Conservation (phyloP, 208 protist genomes). For the Crithidia thermophila region DNA sequence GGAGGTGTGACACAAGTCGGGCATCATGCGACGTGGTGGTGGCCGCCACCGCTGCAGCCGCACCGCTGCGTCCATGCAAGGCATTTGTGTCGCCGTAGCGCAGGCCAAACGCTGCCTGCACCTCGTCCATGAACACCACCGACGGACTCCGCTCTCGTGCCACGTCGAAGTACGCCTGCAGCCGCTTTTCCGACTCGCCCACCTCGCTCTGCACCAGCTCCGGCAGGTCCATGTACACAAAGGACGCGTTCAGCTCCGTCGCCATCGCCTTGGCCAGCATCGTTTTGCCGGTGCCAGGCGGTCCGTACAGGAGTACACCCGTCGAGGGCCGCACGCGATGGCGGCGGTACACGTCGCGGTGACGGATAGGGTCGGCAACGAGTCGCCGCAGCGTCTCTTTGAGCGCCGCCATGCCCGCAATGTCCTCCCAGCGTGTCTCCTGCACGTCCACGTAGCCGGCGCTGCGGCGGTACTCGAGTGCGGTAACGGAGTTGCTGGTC, state of each 20-base stretch:
- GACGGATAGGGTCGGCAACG: constrained; percentile 46
- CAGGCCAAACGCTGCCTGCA: constrained; percentile 90
- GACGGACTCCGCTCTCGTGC: constrained; percentile 77
- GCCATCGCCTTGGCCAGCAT: constrained; percentile 93
- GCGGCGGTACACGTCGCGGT: constrained; percentile 23
- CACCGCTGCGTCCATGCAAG: not conserved
- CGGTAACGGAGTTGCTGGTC: constrained; percentile 47
- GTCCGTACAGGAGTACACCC: constrained; percentile 89
- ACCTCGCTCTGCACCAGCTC: constrained; percentile 87
- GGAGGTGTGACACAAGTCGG: constrained; percentile 73
- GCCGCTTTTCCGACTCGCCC: constrained; percentile 90
- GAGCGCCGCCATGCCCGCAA: constrained; percentile 68
- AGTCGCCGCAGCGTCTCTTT: constrained; percentile 61
- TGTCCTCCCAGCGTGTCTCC: constrained; percentile 69
- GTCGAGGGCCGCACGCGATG: constrained; percentile 83
- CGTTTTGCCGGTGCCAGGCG: constrained; percentile 94
- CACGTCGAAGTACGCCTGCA: constrained; percentile 84
- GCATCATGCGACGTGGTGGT: constrained; percentile 49
- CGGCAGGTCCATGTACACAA: constrained; percentile 90
- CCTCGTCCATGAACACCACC: constrained; percentile 95
- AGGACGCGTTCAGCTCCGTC: constrained; percentile 85
- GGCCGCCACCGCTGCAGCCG: not conserved
- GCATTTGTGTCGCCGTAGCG: constrained; percentile 27
- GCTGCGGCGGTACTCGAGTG: constrained; percentile 47
- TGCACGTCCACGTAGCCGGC: constrained; percentile 82